These are phyloP conservation scores for Aplosporella prunicola DNA, from an alignment of 2,329 filamentous ascomycete genomes.

Conservation along the genomic window DNA sequence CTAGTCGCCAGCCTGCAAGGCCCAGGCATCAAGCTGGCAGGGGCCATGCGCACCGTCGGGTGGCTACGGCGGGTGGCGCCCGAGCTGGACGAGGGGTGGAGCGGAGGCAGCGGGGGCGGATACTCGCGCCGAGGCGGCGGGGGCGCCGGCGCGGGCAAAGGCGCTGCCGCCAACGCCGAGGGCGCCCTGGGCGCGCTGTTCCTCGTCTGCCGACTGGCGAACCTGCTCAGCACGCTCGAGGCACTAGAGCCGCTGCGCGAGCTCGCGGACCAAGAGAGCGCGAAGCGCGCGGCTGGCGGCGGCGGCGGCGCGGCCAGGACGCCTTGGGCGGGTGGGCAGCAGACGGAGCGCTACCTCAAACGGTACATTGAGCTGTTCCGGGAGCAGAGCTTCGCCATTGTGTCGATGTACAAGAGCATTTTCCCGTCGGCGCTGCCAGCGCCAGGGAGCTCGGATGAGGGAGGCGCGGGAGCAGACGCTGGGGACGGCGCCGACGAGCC, in stretches of 20 bases:
- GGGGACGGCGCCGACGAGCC: conserved; percentile 13
- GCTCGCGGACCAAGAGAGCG: conserved; percentile 77
- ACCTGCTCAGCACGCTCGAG: conserved; percentile 67
- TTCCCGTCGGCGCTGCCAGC: conserved; percentile 54
- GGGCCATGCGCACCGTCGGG: conserved; percentile 80
- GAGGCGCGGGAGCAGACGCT: not conserved
- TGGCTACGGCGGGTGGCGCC: conserved; percentile 83
- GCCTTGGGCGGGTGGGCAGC: conserved; percentile 63
- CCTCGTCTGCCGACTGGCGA: conserved; percentile 73
- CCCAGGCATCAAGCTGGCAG: conserved; percentile 75
- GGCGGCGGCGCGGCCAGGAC: conserved; percentile 34
- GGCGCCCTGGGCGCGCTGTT: conserved; percentile 74
- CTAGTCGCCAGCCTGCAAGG: conserved; percentile 68
- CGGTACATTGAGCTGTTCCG: conserved; percentile 95
- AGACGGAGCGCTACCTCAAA: conserved; percentile 90
- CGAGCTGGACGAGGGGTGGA: conserved; percentile 51
- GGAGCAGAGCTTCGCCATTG: conserved; percentile 91
- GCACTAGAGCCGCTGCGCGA: conserved; percentile 79
- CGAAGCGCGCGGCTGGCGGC: conserved; percentile 28
- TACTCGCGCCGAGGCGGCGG: no score
- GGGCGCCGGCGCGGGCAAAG: conserved; percentile 25
- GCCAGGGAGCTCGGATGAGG: conserved; percentile 19
- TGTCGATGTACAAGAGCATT: conserved; percentile 88
- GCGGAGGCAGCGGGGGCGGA: conserved; percentile 19
- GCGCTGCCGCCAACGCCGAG: conserved; percentile 42